Evolutionary conservation across 371 early-diverging fungal species (phyloP), one percentile per base, ranked within the genome.

Genomic region (Mucor lusitanicus): DNA sequence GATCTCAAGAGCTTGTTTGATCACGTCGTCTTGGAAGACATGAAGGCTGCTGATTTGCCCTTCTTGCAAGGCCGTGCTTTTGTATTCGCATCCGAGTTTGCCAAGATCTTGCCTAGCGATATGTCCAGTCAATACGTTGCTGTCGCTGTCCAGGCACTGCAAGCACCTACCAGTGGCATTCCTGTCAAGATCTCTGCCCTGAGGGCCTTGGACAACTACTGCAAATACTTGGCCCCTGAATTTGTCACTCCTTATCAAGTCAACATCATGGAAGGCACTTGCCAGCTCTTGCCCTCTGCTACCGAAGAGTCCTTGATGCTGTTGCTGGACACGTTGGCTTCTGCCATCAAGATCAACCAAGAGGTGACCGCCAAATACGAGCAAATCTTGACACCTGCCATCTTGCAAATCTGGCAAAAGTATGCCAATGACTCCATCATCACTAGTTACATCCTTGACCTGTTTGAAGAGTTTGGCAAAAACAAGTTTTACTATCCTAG

Each of bases 11-110:
- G 94, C 53, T 74, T 95, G 12, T 92, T 95, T 69, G 88, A 91
- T 25, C 90, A 88, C 67, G 90, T 94, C 32, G 91, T 95, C 11
- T 76, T 94, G 54, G 89, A 85, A 23, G 85, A 87, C 69, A 83
- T 91, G 78, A 80, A 86, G 40, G 79, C 80, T 33, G 67, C 69
- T 17, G 88, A 88, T 3, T 84, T 75, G 39, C 96, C 97, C 3
- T 94, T 93, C 72, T 86, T 93, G 66, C 94, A 94, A 76, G 94
- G 95, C 3, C 92, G 96, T 21, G 92, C 95, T 2, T 86, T 97
- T 54, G 90, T 95, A 12, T 94, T 96, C 83, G 88, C 93, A 1
- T 91, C 92, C 42, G 89, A 90, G 70, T 92, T 94, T 81, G 90
- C 92, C 3, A 80, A 84, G n/a, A 79, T 87, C 21, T 78, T 95